Percentiles rank a stretch among this genome's conserved stretches.
Conservation (phyloP, 306 rosid genomes). For the Nissolia schottii region DNA sequence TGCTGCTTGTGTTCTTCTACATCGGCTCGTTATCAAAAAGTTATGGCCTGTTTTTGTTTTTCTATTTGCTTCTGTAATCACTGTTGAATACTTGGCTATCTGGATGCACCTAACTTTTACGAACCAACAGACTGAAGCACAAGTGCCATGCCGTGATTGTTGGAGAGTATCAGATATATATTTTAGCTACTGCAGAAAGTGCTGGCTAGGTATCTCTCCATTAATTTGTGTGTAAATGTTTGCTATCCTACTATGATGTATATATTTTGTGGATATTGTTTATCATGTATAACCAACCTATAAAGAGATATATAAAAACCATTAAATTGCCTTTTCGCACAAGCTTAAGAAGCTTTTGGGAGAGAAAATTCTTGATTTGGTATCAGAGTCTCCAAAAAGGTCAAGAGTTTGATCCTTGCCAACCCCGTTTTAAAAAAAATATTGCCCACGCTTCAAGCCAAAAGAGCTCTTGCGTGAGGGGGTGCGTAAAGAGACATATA, state of each 20-base stretch:
- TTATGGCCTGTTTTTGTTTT: conserved; percentile 75
- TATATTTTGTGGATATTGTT: conserved; percentile 6
- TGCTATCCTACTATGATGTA: conserved; percentile 14
- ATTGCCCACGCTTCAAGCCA: too few relatives aligned
- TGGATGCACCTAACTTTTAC: conserved; percentile 54
- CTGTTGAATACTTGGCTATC: conserved; percentile 70
- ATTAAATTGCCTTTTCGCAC: too few relatives aligned
- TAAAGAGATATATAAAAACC: too few relatives aligned
- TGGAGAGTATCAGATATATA: conserved; percentile 57
- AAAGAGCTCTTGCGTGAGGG: too few relatives aligned
- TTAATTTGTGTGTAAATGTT: conserved; percentile 23
- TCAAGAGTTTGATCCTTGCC: too few relatives aligned
- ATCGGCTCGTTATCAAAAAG: conserved; percentile 53
- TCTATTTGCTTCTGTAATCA: conserved; percentile 72
- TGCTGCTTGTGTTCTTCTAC: conserved; percentile 72
- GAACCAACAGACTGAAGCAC: conserved; percentile 32
- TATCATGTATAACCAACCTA: background rate
- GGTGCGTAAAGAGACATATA: too few relatives aligned
- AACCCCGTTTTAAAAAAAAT: too few relatives aligned
- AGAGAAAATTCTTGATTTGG: too few relatives aligned
- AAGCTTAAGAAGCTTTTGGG: too few relatives aligned
- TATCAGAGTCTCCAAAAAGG: too few relatives aligned
- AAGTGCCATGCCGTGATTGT: conserved; percentile 64
- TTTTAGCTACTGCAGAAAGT: conserved; percentile 65
- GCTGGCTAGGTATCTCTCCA: conserved; percentile 80